Percentiles rank a stretch among this genome's conserved stretches.
These are phyloP conservation scores for Sungouiozyma intestinalis DNA, from an alignment of 805 yeast species.

Conservation along the genomic window DNA sequence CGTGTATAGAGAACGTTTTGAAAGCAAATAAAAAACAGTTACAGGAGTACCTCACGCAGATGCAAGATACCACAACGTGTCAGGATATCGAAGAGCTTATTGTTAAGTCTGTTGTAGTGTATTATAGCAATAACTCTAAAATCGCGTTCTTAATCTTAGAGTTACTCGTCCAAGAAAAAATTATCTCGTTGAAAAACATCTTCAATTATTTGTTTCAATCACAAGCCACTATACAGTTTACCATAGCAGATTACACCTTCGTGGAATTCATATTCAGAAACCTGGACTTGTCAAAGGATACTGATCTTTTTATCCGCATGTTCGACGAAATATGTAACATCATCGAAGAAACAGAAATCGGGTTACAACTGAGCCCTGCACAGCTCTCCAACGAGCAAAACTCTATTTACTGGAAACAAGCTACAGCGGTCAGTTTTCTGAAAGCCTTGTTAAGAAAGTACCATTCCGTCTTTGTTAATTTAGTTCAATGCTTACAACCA, in stretches of 20 bases:
- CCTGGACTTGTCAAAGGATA: not conserved
- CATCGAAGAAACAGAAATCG: not conserved
- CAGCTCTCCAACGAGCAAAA: not conserved
- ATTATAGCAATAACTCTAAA: not conserved
- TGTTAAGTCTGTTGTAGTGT: constrained; percentile 18
- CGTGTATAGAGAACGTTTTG: constrained; percentile 52
- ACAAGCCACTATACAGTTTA: not conserved
- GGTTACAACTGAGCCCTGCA: not conserved
- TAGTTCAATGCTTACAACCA: not conserved
- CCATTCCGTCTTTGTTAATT: constrained; percentile 31
- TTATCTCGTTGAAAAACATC: not conserved
- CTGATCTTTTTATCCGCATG: not conserved
- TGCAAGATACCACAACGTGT: constrained; percentile 13
- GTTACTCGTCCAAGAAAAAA: not conserved
- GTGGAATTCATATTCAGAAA: not conserved
- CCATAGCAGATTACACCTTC: not conserved
- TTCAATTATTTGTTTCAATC: not conserved
- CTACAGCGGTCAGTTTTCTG: constrained; percentile 27
- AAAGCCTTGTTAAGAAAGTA: constrained; percentile 33
- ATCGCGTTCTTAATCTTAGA: not conserved
- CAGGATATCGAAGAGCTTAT: constrained; percentile 25
- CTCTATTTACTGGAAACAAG: constrained; percentile 31
- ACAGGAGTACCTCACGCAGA: constrained; percentile 13
- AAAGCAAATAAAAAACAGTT: constrained; percentile 28
- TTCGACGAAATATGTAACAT: not conserved